Base-by-base conservation (phyloP, 306 rosid genomes). In the Castanea sativa region DNA sequence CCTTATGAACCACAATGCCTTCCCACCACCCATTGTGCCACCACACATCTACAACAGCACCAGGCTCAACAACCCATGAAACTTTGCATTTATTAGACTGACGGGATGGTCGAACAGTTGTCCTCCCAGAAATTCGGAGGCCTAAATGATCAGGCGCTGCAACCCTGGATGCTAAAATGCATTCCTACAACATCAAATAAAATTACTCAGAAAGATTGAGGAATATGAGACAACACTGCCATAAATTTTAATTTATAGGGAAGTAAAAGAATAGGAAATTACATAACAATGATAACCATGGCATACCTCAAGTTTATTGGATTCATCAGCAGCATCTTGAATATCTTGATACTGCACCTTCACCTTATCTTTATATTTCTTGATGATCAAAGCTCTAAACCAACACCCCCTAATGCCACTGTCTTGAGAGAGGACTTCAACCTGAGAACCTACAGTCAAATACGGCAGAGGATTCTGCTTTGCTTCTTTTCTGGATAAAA, bases 1-100 rank as follows among this genome's bases (percentile, higher is more conserved):
- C 92, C 75, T 79, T 92, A 55, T 33, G 80, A 71, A 94, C 74
- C 49, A 92, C 68, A 9, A 94, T 81, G 81, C 99, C 99, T 85
- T 94, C 99, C 99, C 99, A 94, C 99, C 99, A 94, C 32, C 97
- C 97, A 76, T 92, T 93, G 65, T 92, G 88, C 95, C 91, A 60
- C 99, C 97, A 92, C 20, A 82, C 95, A 80, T 94, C 99, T 1
- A 94, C 97, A 80, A 85, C 20, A 64, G 89, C 71, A 75, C 97
- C 97, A 30, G 84, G 86, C 43, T 79, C 88, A 76, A 86, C 82
- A 14, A 18, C 74, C 82, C 72, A 71, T 2, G 92, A 69, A 51
- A 73, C 79, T 69, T 76, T 78, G 49, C 78, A 65, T 75, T 80
- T 88, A 63, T 41, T 71, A 16, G 84, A 61, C 30, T 55, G 71